phyloP scores from a whole-genome alignment of 176 grass and related monocot species.

The Rhipidocladum racemiflorum region DNA sequence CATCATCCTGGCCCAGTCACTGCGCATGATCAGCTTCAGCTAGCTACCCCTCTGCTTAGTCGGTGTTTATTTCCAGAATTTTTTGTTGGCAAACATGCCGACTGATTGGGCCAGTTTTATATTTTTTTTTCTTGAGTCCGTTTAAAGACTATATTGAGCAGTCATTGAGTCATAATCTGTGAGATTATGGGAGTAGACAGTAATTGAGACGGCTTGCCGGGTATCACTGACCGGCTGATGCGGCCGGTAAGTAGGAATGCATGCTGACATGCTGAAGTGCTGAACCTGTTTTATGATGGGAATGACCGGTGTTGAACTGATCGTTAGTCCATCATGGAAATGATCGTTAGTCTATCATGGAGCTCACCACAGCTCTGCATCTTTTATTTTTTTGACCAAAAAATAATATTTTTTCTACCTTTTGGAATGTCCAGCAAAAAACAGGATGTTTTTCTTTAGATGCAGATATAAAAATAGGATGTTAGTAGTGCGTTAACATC shows the following conservation, averaged over 20 bases:
- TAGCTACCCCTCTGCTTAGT: background rate
- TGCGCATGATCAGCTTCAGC: background rate
- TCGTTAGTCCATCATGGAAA: background rate
- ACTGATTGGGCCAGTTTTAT: background rate
- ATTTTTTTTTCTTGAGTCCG: background rate
- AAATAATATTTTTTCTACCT: background rate
- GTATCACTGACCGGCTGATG: constrained; percentile 25
- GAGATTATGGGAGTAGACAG: background rate
- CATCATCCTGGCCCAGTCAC: constrained; percentile 16
- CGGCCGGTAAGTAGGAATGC: background rate
- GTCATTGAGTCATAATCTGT: background rate
- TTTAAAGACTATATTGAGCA: background rate
- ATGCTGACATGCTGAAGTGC: background rate
- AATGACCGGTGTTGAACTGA: constrained; percentile 26
- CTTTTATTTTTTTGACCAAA: background rate
- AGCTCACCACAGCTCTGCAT: background rate
- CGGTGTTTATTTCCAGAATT: background rate
- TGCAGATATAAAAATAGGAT: background rate
- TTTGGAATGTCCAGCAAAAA: background rate
- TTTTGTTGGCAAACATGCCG: background rate
- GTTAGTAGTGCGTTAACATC: constrained; percentile 31
- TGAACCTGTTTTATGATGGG: background rate
- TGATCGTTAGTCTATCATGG: constrained; percentile 16
- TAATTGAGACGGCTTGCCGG: background rate
- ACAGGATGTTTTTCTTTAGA: background rate